A percentile compares a stretch with the other conserved stretches of the same genome.
These are phyloP conservation scores for Amanita muscaria DNA, from an alignment of 768 basidiomycete genomes.

Conservation along the genomic window DNA sequence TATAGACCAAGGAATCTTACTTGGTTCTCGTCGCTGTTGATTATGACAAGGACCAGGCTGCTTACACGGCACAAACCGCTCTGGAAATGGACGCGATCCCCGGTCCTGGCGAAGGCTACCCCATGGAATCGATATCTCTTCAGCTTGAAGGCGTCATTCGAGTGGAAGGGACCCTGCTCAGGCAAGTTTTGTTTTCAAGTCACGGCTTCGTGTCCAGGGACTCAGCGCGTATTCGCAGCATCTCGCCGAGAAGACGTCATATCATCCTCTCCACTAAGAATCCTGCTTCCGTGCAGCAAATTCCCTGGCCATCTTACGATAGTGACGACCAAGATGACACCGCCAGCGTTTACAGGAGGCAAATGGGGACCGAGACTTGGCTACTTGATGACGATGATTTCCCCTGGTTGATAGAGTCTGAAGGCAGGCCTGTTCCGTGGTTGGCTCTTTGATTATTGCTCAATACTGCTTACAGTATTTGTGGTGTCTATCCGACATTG, in stretches of 20 bases:
- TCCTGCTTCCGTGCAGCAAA: conserved; percentile 72
- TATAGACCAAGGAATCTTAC: conserved; percentile 75
- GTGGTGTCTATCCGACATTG: conserved; percentile 56
- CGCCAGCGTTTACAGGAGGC: conserved; percentile 22
- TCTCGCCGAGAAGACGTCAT: conserved; percentile 64
- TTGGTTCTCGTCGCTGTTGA: conserved; percentile 68
- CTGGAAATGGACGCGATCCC: conserved; percentile 63
- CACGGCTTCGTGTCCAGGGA: not conserved
- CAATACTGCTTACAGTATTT: conserved; percentile 35
- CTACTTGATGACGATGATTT: conserved; percentile 54
- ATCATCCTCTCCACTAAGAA: conserved; percentile 66
- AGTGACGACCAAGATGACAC: conserved; percentile 29
- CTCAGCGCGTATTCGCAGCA: conserved; percentile 31
- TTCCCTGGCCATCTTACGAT: conserved; percentile 68
- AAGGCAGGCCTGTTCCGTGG: conserved; percentile 38
- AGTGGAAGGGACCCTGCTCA: conserved; percentile 65
- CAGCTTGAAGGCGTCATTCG: conserved; percentile 77
- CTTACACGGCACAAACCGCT: conserved; percentile 48
- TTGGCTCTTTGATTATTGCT: not conserved
- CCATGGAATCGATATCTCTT: conserved; percentile 58
- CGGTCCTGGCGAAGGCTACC: conserved; percentile 73
- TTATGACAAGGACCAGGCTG: conserved; percentile 38
- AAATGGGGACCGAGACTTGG: conserved; percentile 62
- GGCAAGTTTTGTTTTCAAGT: conserved; percentile 30
- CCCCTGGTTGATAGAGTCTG: conserved; percentile 65